These are phyloP conservation scores for Blumeriella jaapii DNA, from an alignment of 2,329 filamentous ascomycete species.

Conservation along the genomic window DNA sequence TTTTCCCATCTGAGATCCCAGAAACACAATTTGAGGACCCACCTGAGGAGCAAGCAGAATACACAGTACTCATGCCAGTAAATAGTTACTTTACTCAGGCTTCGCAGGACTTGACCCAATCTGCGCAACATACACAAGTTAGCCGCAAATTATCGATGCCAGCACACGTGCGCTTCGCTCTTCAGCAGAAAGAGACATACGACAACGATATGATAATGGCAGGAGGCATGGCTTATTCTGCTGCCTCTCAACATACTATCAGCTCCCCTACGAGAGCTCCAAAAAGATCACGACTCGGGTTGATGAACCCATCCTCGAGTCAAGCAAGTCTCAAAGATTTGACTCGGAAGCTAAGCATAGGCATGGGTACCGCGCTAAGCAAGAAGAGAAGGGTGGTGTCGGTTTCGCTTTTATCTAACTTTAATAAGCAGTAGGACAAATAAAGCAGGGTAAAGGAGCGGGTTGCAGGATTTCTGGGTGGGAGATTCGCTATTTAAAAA, in stretches of 20 bases:
- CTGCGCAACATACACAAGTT: not conserved
- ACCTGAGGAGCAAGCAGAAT: not conserved
- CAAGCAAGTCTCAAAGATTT: constrained; percentile 6
- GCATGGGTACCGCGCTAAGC: constrained; percentile 10
- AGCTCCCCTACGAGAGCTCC: not conserved
- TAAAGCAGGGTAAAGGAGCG: too few relatives aligned
- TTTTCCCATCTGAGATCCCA: constrained; percentile 1
- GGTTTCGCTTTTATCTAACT: too few relatives aligned
- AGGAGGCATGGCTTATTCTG: constrained; percentile 3
- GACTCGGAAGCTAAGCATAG: constrained; percentile 6
- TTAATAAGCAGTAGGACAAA: too few relatives aligned
- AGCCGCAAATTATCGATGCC: not conserved
- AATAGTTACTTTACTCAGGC: constrained; percentile 9
- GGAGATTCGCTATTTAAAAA: too few relatives aligned
- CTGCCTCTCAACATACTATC: constrained; percentile 1
- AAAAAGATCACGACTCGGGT: not conserved
- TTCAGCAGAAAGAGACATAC: not conserved
- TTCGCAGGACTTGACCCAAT: constrained; percentile 1
- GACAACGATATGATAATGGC: not conserved
- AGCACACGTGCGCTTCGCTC: not conserved
- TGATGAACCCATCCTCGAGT: not conserved
- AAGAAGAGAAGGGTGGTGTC: too few relatives aligned
- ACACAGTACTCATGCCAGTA: constrained; percentile 2
- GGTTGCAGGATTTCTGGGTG: too few relatives aligned
- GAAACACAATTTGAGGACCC: constrained; percentile 6